Conservation (phyloP, 805 yeast genomes). For the Candida pseudofarinosa region DNA sequence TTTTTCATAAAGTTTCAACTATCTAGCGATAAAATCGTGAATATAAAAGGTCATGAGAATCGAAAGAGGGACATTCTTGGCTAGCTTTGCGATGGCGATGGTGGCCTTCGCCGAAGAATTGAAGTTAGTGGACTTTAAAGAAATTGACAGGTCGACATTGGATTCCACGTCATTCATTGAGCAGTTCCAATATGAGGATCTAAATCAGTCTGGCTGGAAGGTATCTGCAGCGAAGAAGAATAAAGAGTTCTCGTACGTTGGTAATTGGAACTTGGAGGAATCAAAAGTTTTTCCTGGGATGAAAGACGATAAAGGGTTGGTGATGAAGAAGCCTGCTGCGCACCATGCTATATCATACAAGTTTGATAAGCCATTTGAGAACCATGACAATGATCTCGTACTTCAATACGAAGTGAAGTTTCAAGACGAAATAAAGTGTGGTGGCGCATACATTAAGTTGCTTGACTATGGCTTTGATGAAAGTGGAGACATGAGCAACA, state of each 20-base stretch:
- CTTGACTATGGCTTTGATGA: slow-evolving; percentile 39
- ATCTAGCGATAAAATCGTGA: too few species aligned
- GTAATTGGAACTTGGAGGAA: slow-evolving; percentile 71
- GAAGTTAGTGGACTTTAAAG: slow-evolving; percentile 17
- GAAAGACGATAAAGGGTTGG: slow-evolving; percentile 68
- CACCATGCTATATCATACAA: slow-evolving; percentile 75
- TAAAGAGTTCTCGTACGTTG: slow-evolving; percentile 58
- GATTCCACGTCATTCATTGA: slow-evolving; percentile 54
- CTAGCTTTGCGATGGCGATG: not conserved
- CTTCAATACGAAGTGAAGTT: slow-evolving; percentile 86
- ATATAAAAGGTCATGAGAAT: not conserved
- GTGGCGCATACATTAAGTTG: slow-evolving; percentile 86
- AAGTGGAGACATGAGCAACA: slow-evolving; percentile 51
- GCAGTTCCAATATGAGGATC: slow-evolving; percentile 42
- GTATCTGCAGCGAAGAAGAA: slow-evolving; percentile 54
- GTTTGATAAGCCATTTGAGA: slow-evolving; percentile 55
- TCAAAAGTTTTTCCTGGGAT: slow-evolving; percentile 51
- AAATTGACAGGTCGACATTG: slow-evolving; percentile 34
- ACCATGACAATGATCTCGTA: slow-evolving; percentile 63
- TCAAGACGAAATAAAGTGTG: slow-evolving; percentile 76
- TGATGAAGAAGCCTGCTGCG: slow-evolving; percentile 69
- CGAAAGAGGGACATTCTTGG: not conserved
- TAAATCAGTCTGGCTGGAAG: slow-evolving; percentile 33
- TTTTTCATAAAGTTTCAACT: not conserved
- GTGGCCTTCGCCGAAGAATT: not conserved